A percentile compares a stretch with the other conserved stretches of the same genome.
phyloP scores from a whole-genome alignment of 1,139 yeast species.

The Insectozyma bohioensis region DNA sequence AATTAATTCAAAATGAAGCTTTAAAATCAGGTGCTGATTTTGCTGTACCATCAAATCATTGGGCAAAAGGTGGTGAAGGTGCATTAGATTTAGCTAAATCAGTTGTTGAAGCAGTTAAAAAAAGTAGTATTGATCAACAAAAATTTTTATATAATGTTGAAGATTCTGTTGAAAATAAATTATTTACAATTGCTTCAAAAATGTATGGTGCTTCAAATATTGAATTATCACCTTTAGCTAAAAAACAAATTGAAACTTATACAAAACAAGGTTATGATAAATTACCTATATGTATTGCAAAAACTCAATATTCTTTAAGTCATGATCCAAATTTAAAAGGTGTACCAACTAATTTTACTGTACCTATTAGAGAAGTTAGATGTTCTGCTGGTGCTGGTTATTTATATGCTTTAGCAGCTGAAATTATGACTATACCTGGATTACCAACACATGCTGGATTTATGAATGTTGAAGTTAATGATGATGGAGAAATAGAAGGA shows the following conservation, averaged over 20 bases:
- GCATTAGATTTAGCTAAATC: constrained; percentile 67
- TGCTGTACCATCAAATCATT: constrained; percentile 75
- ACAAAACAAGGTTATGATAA: constrained; percentile 89
- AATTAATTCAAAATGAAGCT: constrained; percentile 62
- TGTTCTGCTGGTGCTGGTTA: constrained; percentile 97
- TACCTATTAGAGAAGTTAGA: constrained; percentile 93
- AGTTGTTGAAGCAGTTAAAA: constrained; percentile 59
- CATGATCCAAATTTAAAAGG: constrained; percentile 94
- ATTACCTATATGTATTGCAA: constrained; percentile 95
- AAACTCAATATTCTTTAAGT: constrained; percentile 94
- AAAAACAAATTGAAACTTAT: constrained; percentile 78
- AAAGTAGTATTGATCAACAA: constrained; percentile 36
- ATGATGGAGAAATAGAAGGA: constrained; percentile 89
- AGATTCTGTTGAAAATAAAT: constrained; percentile 61
- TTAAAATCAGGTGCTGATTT: constrained; percentile 70
- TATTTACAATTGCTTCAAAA: constrained; percentile 62
- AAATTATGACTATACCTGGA: constrained; percentile 97
- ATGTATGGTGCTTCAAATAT: constrained; percentile 96
- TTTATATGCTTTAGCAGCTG: constrained; percentile 94
- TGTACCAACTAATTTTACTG: constrained; percentile 90
- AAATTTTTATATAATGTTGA: constrained; percentile 61
- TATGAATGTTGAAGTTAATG: constrained; percentile 94
- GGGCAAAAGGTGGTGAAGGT: constrained; percentile 82
- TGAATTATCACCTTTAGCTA: constrained; percentile 84
- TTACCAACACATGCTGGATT: constrained; percentile 95